phyloP scores from a whole-genome alignment of 345 rosid species.

The Populus pruinosa region DNA sequence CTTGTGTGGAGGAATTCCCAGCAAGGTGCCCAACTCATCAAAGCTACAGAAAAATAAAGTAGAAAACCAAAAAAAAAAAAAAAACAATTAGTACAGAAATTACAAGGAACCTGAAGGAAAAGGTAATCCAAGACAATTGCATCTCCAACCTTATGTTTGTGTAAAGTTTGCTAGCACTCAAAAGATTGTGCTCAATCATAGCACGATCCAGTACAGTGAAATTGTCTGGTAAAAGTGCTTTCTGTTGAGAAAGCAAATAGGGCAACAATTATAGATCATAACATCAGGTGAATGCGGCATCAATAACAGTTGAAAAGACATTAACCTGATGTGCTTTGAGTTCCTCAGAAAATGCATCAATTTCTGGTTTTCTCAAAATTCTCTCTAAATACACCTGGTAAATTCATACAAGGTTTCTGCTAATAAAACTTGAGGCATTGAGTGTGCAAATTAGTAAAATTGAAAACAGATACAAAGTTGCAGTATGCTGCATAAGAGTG shows the following conservation, averaged over 20 bases:
- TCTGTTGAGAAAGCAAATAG: conserved; percentile 43
- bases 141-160: conserved; percentile 75
- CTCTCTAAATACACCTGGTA: conserved; percentile 90
- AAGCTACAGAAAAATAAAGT: conserved; percentile 45
- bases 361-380: conserved; percentile 90
- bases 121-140: conserved; percentile 1
- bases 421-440: neutral
- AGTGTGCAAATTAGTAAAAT: neutral
- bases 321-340: conserved; percentile 90
- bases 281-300: conserved; percentile 3
- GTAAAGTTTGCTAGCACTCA: conserved; percentile 96
- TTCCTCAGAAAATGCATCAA: conserved; percentile 89
- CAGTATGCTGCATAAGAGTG: neutral
- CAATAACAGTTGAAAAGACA: neutral
- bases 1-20: conserved; percentile 91
- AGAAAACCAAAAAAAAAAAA: conserved; percentile 8
- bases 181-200: conserved; percentile 96
- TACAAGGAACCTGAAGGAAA: neutral
- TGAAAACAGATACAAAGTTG: neutral
- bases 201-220: conserved; percentile 95
- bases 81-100: neutral
- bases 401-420: conserved; percentile 9
- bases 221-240: conserved; percentile 90
- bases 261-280: neutral
- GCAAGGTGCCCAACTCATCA: conserved; percentile 91